Conservation (phyloP, 257 asterid species). For the Gentiana straminea region DNA sequence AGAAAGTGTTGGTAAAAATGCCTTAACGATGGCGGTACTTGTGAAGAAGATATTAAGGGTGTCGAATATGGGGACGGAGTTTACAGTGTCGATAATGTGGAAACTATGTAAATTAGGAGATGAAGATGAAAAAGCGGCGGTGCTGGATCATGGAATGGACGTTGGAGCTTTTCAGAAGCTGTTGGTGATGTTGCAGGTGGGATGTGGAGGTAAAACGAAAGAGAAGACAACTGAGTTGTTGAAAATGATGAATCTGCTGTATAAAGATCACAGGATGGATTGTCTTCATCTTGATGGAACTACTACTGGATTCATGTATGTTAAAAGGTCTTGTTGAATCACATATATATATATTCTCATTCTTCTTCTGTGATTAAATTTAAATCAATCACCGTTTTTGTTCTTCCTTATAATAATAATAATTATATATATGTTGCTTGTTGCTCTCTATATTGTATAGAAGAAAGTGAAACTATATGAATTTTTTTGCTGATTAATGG, state of each 20-base stretch:
- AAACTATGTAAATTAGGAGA: slow-evolving; percentile 36
- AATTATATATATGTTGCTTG: too few relatives aligned
- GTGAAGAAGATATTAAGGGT: slow-evolving; percentile 66
- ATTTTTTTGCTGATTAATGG: too few relatives aligned
- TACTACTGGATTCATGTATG: slow-evolving; percentile 46
- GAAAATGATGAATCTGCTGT: slow-evolving; percentile 49
- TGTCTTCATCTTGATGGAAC: slow-evolving; percentile 38
- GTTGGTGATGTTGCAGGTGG: slow-evolving; percentile 66
- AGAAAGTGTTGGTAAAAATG: slow-evolving; percentile 25
- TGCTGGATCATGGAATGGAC: slow-evolving; percentile 45
- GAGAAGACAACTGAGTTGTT: slow-evolving; percentile 58
- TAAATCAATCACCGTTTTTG: too few relatives aligned
- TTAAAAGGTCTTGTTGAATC: slow-evolving; percentile 36
- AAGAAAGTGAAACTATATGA: too few relatives aligned
- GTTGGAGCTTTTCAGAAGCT: slow-evolving; percentile 78
- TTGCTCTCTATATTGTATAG: too few relatives aligned
- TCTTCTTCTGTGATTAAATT: too few relatives aligned
- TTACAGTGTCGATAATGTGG: slow-evolving; percentile 46
- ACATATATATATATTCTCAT: too few relatives aligned
- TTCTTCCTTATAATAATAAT: too few relatives aligned
- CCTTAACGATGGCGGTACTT: slow-evolving; percentile 45
- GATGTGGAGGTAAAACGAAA: slow-evolving; percentile 44
- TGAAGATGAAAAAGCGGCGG: slow-evolving; percentile 4
- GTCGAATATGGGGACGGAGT: slow-evolving; percentile 46
- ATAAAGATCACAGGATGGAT: slow-evolving; percentile 33